Percentiles rank a stretch among this genome's conserved stretches.
phyloP scores from a whole-genome alignment of 305 asterid species.

The Coffea humblotiana region DNA sequence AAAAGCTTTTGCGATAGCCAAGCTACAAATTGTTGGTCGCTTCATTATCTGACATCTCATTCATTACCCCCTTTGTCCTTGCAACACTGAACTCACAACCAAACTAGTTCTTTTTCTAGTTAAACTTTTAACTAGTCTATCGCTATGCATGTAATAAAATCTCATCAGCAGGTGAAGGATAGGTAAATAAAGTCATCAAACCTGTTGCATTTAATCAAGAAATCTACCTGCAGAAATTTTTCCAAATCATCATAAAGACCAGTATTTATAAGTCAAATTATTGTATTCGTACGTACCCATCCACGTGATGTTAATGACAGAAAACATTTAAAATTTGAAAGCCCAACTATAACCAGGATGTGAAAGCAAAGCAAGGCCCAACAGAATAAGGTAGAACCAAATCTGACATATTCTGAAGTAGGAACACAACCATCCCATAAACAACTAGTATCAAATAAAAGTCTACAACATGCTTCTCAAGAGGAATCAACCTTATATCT shows the following conservation, averaged over 20 bases:
- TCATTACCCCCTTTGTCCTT: neutral
- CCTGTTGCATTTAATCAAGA: neutral
- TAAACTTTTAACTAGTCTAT: too few species aligned
- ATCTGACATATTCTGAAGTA: too few species aligned
- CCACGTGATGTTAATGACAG: neutral
- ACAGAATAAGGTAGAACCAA: too few species aligned
- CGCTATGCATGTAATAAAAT: neutral
- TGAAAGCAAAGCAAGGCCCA: too few species aligned
- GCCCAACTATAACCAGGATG: too few species aligned
- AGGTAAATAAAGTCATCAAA: too few species aligned
- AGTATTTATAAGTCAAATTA: neutral
- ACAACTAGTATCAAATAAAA: too few species aligned
- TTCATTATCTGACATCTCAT: neutral
- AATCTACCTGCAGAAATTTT: neutral
- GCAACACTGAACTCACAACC: neutral
- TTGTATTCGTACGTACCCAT: neutral
- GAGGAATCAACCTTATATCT: too few species aligned
- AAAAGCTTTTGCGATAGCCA: neutral
- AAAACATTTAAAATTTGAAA: too few species aligned
- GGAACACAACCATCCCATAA: too few species aligned
- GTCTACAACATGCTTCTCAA: too few species aligned
- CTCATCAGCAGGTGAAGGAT: neutral
- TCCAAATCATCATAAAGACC: neutral
- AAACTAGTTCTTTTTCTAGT: neutral
- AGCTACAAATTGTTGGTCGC: neutral